Evolutionary conservation across 371 early-diverging fungal species (phyloP).

Genomic region (Rhizopus arrhizus): DNA sequence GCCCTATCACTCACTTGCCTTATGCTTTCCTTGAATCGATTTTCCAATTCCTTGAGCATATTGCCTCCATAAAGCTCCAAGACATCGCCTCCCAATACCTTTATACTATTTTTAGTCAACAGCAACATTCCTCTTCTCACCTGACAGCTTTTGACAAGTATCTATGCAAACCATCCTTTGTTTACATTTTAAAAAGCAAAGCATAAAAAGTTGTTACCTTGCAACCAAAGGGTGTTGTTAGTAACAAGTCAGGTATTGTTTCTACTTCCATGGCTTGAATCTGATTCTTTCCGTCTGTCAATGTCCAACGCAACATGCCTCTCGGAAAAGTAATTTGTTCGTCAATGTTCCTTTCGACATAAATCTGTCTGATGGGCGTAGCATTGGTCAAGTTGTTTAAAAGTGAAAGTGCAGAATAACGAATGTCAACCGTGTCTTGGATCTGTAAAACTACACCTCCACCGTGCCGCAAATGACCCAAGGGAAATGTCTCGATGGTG

Average conservation of each 20-base stretch:
- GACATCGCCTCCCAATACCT: conserved; percentile 43
- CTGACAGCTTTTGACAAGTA: conserved; percentile 38
- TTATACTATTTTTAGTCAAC: conserved; percentile 28
- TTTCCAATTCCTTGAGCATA: conserved; percentile 33
- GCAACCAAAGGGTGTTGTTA: conserved; percentile 47
- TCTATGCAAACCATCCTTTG: conserved; percentile 12
- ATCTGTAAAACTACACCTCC: conserved; percentile 43
- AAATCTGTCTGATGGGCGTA: conserved; percentile 34
- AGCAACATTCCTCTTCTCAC: conserved; percentile 39
- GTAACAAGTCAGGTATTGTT: conserved; percentile 25
- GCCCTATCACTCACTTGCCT: conserved; percentile 4
- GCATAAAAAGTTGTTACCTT: conserved; percentile 28
- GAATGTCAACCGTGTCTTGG: conserved; percentile 35
- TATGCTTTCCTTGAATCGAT: conserved; percentile 29
- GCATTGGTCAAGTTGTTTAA: conserved; percentile 27
- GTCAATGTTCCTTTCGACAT: conserved; percentile 20
- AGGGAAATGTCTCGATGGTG: conserved; percentile 25
- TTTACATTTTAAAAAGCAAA: not conserved
- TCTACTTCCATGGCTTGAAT: conserved; percentile 42
- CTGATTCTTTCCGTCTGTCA: conserved; percentile 40
- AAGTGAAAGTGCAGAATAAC: conserved; percentile 34
- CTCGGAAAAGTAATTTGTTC: conserved; percentile 31
- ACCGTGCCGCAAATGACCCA: conserved; percentile 17
- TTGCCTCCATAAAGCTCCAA: conserved; percentile 31
- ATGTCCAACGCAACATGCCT: conserved; percentile 38